These are phyloP conservation scores for Trebouxiophyceae sp. DNA, from an alignment of 163 green algal genomes.

Conservation along the genomic window DNA sequence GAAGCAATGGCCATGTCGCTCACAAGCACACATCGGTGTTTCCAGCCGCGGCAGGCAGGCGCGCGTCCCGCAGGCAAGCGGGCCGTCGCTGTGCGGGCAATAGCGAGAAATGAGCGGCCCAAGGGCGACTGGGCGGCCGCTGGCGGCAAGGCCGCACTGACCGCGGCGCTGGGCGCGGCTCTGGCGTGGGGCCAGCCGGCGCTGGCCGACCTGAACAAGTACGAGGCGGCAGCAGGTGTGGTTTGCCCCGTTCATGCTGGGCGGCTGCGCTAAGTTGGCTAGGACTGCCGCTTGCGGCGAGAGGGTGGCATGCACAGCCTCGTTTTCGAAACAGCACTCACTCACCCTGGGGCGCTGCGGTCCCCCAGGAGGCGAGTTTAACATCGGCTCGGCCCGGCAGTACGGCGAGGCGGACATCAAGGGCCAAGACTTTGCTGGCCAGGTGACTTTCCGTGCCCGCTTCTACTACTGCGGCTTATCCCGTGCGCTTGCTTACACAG, in stretches of 20 bases:
- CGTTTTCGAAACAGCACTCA: neutral
- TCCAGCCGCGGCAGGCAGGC: no score
- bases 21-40: no score
- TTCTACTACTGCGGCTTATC: no score
- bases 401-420: conserved; percentile 74
- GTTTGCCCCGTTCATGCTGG: neutral
- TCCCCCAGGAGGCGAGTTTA: conserved; percentile 65
- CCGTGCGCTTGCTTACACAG: neutral
- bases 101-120: no score
- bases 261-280: neutral
- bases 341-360: neutral
- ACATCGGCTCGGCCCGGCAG: conserved; percentile 56
- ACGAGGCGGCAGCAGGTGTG: conserved; percentile 11
- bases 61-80: no score
- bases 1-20: no score
- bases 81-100: no score
- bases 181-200: conserved; percentile 2
- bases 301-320: neutral
- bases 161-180: no score
- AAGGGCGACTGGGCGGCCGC: no score
- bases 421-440: conserved; percentile 50
- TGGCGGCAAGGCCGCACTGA: no score
- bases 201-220: conserved; percentile 17
- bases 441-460: no score
- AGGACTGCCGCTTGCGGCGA: neutral